These are phyloP conservation scores for Candida caryicola DNA, from an alignment of 805 yeast genomes.

Conservation along the genomic window DNA sequence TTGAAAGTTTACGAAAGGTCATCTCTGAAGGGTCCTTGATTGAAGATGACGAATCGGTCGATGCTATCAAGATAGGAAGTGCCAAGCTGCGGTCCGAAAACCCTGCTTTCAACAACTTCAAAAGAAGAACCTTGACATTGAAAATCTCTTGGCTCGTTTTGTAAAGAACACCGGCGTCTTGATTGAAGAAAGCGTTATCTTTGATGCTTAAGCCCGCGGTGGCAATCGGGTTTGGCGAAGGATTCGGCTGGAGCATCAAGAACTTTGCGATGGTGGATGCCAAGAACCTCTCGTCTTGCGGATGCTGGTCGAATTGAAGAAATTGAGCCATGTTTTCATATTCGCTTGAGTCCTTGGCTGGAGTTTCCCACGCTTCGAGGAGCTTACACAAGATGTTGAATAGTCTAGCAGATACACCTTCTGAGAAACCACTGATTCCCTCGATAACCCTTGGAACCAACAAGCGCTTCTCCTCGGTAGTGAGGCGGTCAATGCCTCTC, in stretches of 20 bases:
- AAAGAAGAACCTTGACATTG: conserved; percentile 24
- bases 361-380: conserved; percentile 46
- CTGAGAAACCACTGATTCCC: conserved; percentile 41
- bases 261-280: conserved; percentile 50
- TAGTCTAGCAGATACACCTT: conserved; percentile 49
- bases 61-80: conserved; percentile 58
- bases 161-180: conserved; percentile 63
- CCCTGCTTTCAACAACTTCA: conserved; percentile 41
- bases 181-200: conserved; percentile 63
- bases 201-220: conserved; percentile 63
- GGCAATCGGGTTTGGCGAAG: conserved; percentile 20
- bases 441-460: conserved; percentile 49
- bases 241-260: conserved; percentile 51
- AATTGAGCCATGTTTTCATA: conserved; percentile 32
- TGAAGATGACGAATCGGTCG: conserved; percentile 55
- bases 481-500: conserved; percentile 60
- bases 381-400: conserved; percentile 60
- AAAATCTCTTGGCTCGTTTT: conserved; percentile 45
- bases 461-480: conserved; percentile 29
- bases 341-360: conserved; percentile 46
- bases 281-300: conserved; percentile 45
- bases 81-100: conserved; percentile 36
- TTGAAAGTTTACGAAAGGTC: conserved; percentile 45
- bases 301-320: conserved; percentile 33
- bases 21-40: conserved; percentile 56